Evolutionary conservation across 768 basidiomycete genomes (phyloP).

Genomic region (Lanmaoa rubissima): DNA sequence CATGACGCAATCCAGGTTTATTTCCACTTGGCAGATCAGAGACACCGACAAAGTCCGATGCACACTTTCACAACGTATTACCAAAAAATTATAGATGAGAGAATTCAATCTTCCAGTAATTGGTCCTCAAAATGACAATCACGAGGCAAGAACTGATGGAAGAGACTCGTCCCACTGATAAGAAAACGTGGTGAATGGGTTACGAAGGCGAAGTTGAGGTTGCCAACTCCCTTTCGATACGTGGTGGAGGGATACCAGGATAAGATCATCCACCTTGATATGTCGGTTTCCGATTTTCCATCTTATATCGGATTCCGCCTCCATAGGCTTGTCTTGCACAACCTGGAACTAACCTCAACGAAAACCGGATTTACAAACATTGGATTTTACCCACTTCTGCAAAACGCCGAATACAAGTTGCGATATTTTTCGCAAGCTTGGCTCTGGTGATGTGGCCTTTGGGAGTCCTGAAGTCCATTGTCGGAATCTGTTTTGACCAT

Average conservation of each 20-base stretch:
- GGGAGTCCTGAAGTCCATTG: conserved; percentile 75
- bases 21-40: neutral
- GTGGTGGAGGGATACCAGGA: conserved; percentile 78
- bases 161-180: conserved; percentile 1
- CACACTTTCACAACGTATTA: too few species aligned
- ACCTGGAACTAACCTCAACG: conserved; percentile 38
- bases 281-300: conserved; percentile 62
- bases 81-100: neutral
- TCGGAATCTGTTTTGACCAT: conserved; percentile 82
- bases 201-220: conserved; percentile 60
- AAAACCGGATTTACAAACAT: neutral
- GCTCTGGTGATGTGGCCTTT: conserved; percentile 73
- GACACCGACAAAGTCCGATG: neutral
- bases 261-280: conserved; percentile 64
- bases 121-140: neutral
- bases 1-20: neutral
- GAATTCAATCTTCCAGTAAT: neutral
- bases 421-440: conserved; percentile 78
- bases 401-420: conserved; percentile 72
- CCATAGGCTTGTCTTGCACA: conserved; percentile 48
- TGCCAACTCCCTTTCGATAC: conserved; percentile 85
- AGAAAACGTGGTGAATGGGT: neutral
- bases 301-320: conserved; percentile 57
- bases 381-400: conserved; percentile 43
- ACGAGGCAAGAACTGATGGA: neutral